These are phyloP conservation scores for Polygonum maritimum DNA, from an alignment of 148 eudicot species.

Conservation along the genomic window DNA sequence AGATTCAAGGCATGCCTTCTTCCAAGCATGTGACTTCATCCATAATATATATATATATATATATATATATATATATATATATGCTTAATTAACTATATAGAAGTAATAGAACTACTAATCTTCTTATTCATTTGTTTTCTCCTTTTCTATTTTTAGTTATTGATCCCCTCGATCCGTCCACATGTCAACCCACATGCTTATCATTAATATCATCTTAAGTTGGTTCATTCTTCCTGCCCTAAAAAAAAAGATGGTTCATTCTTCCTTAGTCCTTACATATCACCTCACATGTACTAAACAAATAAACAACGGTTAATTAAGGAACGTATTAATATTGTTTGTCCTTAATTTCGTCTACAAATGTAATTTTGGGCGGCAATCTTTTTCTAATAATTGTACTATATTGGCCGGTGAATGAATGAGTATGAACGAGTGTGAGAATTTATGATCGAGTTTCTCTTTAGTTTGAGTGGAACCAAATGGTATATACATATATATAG, in stretches of 20 bases:
- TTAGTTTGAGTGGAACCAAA: neutral
- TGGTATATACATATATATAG: too few species aligned
- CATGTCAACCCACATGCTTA: constrained; percentile 4
- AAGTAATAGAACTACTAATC: neutral
- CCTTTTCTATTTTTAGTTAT: neutral
- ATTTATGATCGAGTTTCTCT: neutral
- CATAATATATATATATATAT: constrained; percentile 18
- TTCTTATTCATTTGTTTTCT: neutral
- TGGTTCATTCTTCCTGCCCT: neutral
- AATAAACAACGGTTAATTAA: neutral
- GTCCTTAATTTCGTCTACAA: neutral
- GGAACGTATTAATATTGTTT: neutral
- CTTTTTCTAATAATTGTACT: neutral
- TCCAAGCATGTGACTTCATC: constrained; percentile 28
- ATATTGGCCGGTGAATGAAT: neutral
- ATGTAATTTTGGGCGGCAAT: neutral
- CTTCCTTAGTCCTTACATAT: neutral
- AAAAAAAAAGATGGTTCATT: neutral
- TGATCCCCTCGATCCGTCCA: neutral
- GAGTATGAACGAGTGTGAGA: neutral
- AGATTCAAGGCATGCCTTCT: constrained; percentile 37
- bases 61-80: constrained; percentile 12
- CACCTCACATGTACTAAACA: neutral
- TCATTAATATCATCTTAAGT: neutral
- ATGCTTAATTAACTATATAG: neutral